These are phyloP conservation scores for Trametes hirsuta DNA, from an alignment of 1,284 basidiomycete species.

Conservation along the genomic window DNA sequence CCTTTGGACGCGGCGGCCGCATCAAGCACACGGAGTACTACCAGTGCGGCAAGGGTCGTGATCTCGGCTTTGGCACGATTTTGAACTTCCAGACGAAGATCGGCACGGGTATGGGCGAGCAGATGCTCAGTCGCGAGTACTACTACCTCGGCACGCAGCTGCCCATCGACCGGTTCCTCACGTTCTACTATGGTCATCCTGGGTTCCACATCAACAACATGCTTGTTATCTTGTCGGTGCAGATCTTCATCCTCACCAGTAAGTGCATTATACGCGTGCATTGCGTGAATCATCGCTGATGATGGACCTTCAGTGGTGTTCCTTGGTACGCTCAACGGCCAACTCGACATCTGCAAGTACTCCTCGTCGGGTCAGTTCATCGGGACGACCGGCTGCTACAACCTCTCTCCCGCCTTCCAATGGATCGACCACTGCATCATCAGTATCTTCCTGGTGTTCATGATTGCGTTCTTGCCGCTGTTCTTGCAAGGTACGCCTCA, in stretches of 20 bases:
- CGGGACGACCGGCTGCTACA: constrained; percentile 88
- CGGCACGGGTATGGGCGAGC: constrained; percentile 99
- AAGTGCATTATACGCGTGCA: constrained; percentile 37
- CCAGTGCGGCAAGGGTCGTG: constrained; percentile 97
- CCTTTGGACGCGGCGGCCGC: constrained; percentile 93
- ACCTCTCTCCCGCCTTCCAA: constrained; percentile 84
- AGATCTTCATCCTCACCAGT: constrained; percentile 89
- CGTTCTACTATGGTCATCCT: constrained; percentile 99
- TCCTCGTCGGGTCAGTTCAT: constrained; percentile 71
- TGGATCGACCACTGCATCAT: constrained; percentile 96
- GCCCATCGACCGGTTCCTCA: constrained; percentile 97
- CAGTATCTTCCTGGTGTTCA: constrained; percentile 95
- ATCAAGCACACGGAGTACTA: constrained; percentile 99
- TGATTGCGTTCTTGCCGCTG: constrained; percentile 91
- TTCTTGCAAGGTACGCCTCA: constrained; percentile 85
- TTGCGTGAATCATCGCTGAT: constrained; percentile 10
- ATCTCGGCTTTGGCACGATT: constrained; percentile 98
- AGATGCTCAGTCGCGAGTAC: constrained; percentile 99
- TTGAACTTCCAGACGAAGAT: constrained; percentile 99
- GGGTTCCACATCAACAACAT: constrained; percentile 99
- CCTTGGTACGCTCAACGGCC: constrained; percentile 87
- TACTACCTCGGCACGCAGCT: constrained; percentile 99
- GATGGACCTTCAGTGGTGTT: constrained; percentile 72
- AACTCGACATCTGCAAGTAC: constrained; percentile 80
- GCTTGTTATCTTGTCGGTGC: constrained; percentile 93